Evolutionary conservation across 768 basidiomycete species (phyloP).

Genomic region (Auriculariales sp.): DNA sequence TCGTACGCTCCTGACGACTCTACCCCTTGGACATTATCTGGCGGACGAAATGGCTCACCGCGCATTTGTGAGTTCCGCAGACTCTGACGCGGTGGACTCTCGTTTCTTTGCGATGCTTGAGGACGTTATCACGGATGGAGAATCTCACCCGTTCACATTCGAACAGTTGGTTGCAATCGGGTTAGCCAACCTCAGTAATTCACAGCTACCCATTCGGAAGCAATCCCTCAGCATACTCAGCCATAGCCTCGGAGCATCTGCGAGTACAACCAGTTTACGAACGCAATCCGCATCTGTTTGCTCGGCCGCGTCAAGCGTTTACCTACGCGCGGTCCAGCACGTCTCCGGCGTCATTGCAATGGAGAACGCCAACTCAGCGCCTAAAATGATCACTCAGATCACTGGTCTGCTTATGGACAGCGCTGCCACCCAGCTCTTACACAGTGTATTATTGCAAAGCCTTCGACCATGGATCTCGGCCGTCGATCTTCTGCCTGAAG

Average conservation of each 20-base stretch:
- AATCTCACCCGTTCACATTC: constrained; percentile 49
- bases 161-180: constrained; percentile 64
- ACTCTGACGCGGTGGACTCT: constrained; percentile 38
- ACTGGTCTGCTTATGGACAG: constrained; percentile 54
- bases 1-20: constrained; percentile 47
- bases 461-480: constrained; percentile 75
- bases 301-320: constrained; percentile 60
- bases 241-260: constrained; percentile 48
- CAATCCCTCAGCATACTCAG: constrained; percentile 69
- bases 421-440: constrained; percentile 31
- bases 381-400: constrained; percentile 46
- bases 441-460: constrained; percentile 50
- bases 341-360: constrained; percentile 68
- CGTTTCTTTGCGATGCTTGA: constrained; percentile 70
- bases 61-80: constrained; percentile 45
- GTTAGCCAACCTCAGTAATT: constrained; percentile 73
- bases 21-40: constrained; percentile 37
- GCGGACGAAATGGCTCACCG: constrained; percentile 52
- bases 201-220: constrained; percentile 44
- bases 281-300: constrained; percentile 61
- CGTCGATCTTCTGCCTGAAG: constrained; percentile 53
- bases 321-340: constrained; percentile 65
- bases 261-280: constrained; percentile 53
- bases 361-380: constrained; percentile 52
- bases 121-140: constrained; percentile 44